Evolutionary conservation across 306 rosid genomes (phyloP), one percentile per base, ranked within the genome.

Genomic region (Nissolia schottii): DNA sequence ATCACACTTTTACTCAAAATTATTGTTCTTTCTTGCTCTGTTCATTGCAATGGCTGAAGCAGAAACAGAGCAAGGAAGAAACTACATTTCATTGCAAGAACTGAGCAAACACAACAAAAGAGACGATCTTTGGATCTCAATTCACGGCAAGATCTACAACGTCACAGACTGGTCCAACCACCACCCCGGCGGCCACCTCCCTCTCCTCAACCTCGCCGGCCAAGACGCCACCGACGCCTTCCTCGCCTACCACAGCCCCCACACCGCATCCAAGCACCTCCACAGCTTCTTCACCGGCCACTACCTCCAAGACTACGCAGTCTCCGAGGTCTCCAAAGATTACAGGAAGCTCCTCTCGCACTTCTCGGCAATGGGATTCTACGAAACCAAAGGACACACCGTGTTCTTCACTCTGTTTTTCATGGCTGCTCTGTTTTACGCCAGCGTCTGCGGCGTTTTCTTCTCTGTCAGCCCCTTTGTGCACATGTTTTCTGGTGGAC

Each of bases 171-270:
- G 91, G 91, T 49, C 67, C 31, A 29, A 81, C 1, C 40, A 49
- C 3, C 93, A 88, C 66, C 93, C 93, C 0, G 93, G 93, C 35
- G 90, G 93, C 15, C 87, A 84, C 10, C 9, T 38, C 2, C 86
- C 88, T 25, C 64, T 88, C 25, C 58, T 81, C n/a, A 75, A 78
- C 68, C 76, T 88, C 32, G 88, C 87, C 23, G 93, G 93, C 45
- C 87, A 84, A 55, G 93, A 88, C 20, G 90, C 69, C 8, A 88
- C 93, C 0, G 90, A 88, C 62, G 93, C 83, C 8, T 88, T 88
- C 64, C 56, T 86, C 2, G 90, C 90, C 0, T 82, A 74, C 65
- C 93, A 88, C n/a, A n/a, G n/a, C 65, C 90, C 93, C 1, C 61
- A 66, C 34, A 48, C 83, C 0, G 93, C 85, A 18, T 88, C 88